Conservation (phyloP, 768 basidiomycete genomes). For the Trametes punicea region DNA sequence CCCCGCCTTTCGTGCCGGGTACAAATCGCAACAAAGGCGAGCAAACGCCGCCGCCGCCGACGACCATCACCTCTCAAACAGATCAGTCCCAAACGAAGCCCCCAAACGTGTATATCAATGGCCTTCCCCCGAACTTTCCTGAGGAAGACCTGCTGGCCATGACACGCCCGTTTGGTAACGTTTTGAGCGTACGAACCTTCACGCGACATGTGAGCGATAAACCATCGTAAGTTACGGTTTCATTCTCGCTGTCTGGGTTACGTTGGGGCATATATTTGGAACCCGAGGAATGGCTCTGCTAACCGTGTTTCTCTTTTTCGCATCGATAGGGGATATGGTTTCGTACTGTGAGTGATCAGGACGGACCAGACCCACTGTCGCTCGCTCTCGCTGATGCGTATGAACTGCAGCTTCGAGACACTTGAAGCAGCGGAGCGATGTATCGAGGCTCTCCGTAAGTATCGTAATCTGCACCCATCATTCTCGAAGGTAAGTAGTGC, state of each 20-base stretch:
- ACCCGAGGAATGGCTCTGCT: neutral
- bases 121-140: constrained; percentile 77
- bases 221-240: constrained; percentile 48
- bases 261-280: neutral
- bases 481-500: constrained; percentile 66
- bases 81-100: constrained; percentile 14
- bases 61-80: neutral
- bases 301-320: neutral
- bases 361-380: neutral
- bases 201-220: constrained; percentile 78
- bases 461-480: constrained; percentile 79
- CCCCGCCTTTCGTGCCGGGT: constrained; percentile 14
- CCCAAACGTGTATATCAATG: constrained; percentile 88
- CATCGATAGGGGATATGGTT: constrained; percentile 64
- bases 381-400: neutral
- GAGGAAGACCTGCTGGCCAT: constrained; percentile 77
- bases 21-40: neutral
- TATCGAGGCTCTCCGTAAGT: constrained; percentile 64
- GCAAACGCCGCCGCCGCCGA: neutral
- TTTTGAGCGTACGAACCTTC: constrained; percentile 79
- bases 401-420: constrained; percentile 53
- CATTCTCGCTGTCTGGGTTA: constrained; percentile 9
- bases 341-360: constrained; percentile 69
- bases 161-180: constrained; percentile 65
- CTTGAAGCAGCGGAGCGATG: constrained; percentile 71